phyloP scores from a whole-genome alignment of 495 filamentous ascomycete species.

The Diplogelasinospora grovesii region DNA sequence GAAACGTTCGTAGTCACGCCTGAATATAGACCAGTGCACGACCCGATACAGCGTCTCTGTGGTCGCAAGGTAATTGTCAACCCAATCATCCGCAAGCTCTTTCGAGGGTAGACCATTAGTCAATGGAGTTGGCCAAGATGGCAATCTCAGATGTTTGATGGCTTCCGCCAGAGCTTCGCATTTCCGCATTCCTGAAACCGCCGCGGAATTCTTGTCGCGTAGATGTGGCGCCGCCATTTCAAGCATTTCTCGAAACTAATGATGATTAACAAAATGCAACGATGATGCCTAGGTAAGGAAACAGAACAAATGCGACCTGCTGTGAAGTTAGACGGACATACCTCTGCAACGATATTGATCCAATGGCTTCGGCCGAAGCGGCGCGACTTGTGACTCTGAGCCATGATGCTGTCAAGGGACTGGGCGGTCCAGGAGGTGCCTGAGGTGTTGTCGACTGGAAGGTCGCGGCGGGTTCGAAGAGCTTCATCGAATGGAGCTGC shows the following conservation, averaged over 20 bases:
- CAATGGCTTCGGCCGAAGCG: constrained; percentile 54
- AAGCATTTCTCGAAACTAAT: constrained; percentile 29
- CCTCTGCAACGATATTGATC: constrained; percentile 37
- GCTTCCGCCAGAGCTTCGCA: constrained; percentile 24
- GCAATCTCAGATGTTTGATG: constrained; percentile 14
- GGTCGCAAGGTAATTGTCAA: constrained; percentile 41
- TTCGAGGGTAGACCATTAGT: constrained; percentile 35
- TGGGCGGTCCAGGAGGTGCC: too few species aligned
- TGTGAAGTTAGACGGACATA: too few species aligned
- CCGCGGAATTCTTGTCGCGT: constrained; percentile 3
- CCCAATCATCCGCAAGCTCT: constrained; percentile 39
- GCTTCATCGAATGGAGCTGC: too few species aligned
- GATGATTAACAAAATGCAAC: too few species aligned
- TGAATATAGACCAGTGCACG: constrained; percentile 51
- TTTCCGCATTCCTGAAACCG: constrained; percentile 7
- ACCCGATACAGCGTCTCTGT: constrained; percentile 46
- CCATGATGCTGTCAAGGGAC: too few species aligned
- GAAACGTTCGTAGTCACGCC: constrained; percentile 32
- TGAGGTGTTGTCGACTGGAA: too few species aligned
- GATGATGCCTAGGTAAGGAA: too few species aligned
- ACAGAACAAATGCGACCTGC: too few species aligned
- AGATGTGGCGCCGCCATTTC: constrained; percentile 9
- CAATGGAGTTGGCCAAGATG: constrained; percentile 13
- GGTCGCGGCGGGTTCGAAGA: too few species aligned
- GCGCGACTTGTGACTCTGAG: constrained; percentile 50